These are phyloP conservation scores for Aspergillus bridgeri DNA, from an alignment of 495 filamentous ascomycete genomes.

Conservation along the genomic window DNA sequence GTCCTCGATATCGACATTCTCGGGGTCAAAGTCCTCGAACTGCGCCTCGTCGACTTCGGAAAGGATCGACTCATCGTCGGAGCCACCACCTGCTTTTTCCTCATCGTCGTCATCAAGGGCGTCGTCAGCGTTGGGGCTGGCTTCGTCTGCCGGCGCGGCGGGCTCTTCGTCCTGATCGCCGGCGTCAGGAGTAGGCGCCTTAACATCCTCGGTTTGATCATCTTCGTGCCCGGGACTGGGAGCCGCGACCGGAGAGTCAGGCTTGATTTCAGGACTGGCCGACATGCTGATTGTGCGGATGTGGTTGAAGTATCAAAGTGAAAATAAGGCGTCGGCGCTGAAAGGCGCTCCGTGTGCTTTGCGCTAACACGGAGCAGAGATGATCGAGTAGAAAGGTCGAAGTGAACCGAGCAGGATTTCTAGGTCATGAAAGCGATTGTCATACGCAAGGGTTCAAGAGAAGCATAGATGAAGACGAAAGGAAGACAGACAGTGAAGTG, in stretches of 20 bases:
- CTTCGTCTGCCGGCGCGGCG: slow-evolving; percentile 11
- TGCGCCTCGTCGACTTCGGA: slow-evolving; percentile 95
- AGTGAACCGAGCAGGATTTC: neutral
- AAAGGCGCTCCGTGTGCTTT: neutral
- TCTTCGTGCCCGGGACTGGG: slow-evolving; percentile 22
- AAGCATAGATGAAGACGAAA: slow-evolving; percentile 3
- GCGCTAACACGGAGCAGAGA: neutral
- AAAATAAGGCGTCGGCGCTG: neutral
- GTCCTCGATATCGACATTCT: slow-evolving; percentile 71
- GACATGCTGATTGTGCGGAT: slow-evolving; percentile 31
- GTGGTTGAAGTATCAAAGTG: neutral
- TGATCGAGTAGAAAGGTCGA: neutral
- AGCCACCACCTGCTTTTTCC: slow-evolving; percentile 41
- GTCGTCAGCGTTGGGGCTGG: slow-evolving; percentile 13
- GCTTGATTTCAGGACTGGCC: slow-evolving; percentile 35
- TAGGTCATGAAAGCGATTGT: neutral
- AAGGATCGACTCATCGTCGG: slow-evolving; percentile 78
- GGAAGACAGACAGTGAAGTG: neutral
- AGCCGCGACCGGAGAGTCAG: slow-evolving; percentile 21
- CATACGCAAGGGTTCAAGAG: neutral
- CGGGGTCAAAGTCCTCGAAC: slow-evolving; percentile 87
- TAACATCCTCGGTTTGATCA: slow-evolving; percentile 18
- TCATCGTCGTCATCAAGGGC: slow-evolving; percentile 16
- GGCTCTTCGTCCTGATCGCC: slow-evolving; percentile 20
- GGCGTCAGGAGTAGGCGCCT: slow-evolving; percentile 21